Evolutionary conservation across 179 eudicot genomes (phyloP).

Genomic region (Silene vulgaris): DNA sequence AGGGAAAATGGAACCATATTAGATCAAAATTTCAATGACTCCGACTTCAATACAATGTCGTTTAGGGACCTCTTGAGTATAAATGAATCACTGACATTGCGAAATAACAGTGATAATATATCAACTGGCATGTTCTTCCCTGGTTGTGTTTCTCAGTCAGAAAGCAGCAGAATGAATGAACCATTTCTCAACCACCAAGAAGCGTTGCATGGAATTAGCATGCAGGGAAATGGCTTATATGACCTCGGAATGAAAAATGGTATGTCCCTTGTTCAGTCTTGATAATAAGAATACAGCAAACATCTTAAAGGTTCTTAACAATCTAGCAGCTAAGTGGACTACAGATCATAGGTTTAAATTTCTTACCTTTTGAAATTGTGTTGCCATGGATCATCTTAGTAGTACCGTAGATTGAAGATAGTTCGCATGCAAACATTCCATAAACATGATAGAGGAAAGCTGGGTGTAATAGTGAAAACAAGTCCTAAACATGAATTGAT

Average conservation of each 20-base stretch:
- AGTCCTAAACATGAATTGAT: neutral
- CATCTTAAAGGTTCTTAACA: neutral
- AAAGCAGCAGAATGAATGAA: constrained; percentile 1
- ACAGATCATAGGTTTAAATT: too few species aligned
- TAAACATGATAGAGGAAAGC: neutral
- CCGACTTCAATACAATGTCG: constrained; percentile 20
- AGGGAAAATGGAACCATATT: constrained; percentile 1
- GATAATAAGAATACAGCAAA: neutral
- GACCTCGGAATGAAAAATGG: constrained; percentile 25
- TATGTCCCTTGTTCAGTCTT: constrained; percentile 8
- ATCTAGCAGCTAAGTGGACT: neutral
- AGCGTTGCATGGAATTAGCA: constrained; percentile 10
- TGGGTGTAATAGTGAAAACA: neutral
- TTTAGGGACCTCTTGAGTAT: constrained; percentile 31
- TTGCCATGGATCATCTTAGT: neutral
- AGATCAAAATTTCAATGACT: neutral
- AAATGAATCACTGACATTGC: constrained; percentile 12
- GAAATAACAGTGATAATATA: constrained; percentile 7
- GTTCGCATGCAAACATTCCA: constrained; percentile 9
- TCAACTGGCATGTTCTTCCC: constrained; percentile 2
- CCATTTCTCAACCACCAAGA: constrained; percentile 10
- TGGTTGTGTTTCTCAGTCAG: constrained; percentile 20
- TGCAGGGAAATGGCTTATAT: constrained; percentile 13
- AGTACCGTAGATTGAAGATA: neutral
- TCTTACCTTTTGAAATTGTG: too few species aligned